Base-by-base conservation (phyloP, 2,329 filamentous ascomycete species). In the Trichoderma citrinoviride region DNA sequence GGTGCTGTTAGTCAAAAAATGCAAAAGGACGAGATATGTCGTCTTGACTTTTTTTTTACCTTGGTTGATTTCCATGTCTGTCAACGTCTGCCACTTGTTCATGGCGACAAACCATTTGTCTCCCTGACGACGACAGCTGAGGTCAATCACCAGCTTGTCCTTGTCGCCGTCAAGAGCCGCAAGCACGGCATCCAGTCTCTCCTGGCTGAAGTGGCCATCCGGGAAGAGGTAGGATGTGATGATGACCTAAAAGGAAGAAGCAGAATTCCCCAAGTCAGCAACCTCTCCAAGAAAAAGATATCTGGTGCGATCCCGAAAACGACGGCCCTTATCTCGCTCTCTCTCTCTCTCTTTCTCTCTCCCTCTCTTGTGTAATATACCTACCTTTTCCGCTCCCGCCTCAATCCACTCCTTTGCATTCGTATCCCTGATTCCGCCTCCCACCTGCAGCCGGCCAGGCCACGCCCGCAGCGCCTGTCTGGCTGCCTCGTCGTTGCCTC, bases 81-180 rank as follows among this genome's bases (percentile, higher is more conserved):
- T 98, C 64, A 98, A 89, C 1, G 92, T 97, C 82, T 98, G 95
- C 95, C 95, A 99, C 77, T 96, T 96, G 78, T 99, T 92, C 90
- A 96, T 99, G 63, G 95, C 94, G n/a, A 99, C 95, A 72, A 91
- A 93, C 95, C 95, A 99, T 44, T 81, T 89, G 64, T 89, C 82
- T 43, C 84, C 90, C 66, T 88, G 89, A 65, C 88, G 84, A 58
- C 95, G 87, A 75, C 95, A 99, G 77, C 93, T 97, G 25, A 99
- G 85, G 74, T 99, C 95, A 75, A 99, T 93, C 70, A 99, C 94
- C 55, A 99, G 86, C 77, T 91, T 95, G 55, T 82, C 80, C 74
- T 83, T 92, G 74, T 96, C 89, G 61, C 89, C 88, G 27, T 83
- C 89, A 5, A 99, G 83, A 1, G 88, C 85, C 25, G 81, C 76